These are phyloP conservation scores for Amoebophrya sp. DNA, from an alignment of 169 alveolate species.

Conservation along the genomic window DNA sequence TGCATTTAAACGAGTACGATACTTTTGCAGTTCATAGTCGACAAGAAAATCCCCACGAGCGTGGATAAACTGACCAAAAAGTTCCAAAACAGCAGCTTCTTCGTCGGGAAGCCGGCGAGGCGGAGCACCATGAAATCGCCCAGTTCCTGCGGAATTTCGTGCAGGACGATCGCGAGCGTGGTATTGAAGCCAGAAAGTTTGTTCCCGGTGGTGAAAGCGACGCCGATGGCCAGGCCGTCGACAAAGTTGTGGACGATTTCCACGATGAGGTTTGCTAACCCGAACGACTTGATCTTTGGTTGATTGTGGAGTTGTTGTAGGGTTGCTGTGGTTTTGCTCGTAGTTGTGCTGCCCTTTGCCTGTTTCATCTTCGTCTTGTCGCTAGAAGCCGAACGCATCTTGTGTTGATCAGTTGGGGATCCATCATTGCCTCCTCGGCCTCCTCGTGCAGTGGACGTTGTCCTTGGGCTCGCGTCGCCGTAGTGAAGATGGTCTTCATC, in stretches of 20 bases:
- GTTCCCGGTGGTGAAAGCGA: neutral
- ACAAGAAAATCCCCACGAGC: neutral
- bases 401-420: too few species aligned
- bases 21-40: too few species aligned
- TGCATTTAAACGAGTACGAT: too few species aligned
- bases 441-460: too few species aligned
- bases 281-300: neutral
- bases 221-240: neutral
- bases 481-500: too few species aligned
- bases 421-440: too few species aligned
- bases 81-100: neutral
- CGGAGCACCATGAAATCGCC: constrained; percentile 7
- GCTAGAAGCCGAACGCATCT: too few species aligned
- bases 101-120: neutral
- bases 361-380: too few species aligned
- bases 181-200: neutral
- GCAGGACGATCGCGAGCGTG: neutral
- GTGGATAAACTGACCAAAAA: neutral
- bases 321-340: too few species aligned
- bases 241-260: neutral
- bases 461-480: too few species aligned
- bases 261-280: neutral
- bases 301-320: too few species aligned
- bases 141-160: constrained; percentile 16
- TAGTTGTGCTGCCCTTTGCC: too few species aligned